Base-by-base conservation (phyloP, 352 stramenopile species). In the Thalassiosira exigua region DNA sequence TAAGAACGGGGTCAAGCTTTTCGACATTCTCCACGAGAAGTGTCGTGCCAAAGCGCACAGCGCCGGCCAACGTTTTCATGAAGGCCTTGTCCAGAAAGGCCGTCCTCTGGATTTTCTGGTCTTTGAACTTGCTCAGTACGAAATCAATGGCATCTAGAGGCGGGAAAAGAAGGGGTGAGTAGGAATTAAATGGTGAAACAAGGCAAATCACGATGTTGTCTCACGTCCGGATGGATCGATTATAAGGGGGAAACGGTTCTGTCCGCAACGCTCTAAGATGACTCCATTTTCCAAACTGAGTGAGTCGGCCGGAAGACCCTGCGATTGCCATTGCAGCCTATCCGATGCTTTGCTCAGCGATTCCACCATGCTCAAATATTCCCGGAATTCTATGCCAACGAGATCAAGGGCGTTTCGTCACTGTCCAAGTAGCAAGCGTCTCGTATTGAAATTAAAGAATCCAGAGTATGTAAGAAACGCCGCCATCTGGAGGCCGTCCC, bases 11-110 rank as follows among this genome's bases (percentile, higher is more conserved):
- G 84, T 99, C 98, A 51, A 99, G 97, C 57, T 96, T 98, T 80
- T 99, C 98, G 19, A 99, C 98, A 84, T 99, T 98, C 75, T 99
- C 96, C 24, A 99, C 97, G 11, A 99, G 83, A 32, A 99, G 87
- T 33, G 97, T 96, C 26, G 96, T 99, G 39, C 98, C 98, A 81
- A 99, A 99, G 41, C 98, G 96, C 86, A 99, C 98, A 26, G 97
- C 97, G 75, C 96, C 98, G n/a, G 96, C 96, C 21, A 99, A 87
- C n/a, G 98, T 98, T 84, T 99, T 99, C 91, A 99, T 98, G 89
- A 99, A 99, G 4, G 95, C 97, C 44, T 96, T 97, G 80, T 99
- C 97, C 58, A 99, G 85, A 87, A 99, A 99, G 29, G 96, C 99
- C 2, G 97, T 99, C 69, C 98, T 98, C 54, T 97, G 91, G 62